phyloP scores from a whole-genome alignment of 2,329 filamentous ascomycete genomes.

The Colletotrichum sp. region DNA sequence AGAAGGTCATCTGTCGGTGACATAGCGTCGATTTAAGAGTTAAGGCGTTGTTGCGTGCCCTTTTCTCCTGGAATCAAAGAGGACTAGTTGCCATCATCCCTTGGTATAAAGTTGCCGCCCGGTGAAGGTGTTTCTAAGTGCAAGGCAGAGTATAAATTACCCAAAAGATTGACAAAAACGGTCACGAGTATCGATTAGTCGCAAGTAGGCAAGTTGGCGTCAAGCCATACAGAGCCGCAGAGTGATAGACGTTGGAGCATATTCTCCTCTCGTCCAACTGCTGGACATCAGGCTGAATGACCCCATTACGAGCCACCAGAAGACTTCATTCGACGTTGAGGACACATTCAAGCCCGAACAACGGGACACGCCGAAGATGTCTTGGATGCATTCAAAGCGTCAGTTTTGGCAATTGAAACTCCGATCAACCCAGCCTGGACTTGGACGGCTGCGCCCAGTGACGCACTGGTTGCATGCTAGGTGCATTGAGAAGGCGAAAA shows the following conservation, averaged over 20 bases:
- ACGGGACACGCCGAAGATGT: background rate
- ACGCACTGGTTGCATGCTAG: slow-evolving; percentile 6
- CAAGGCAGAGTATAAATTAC: background rate
- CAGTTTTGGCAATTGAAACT: slow-evolving; percentile 12
- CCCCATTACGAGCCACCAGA: background rate
- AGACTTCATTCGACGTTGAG: background rate
- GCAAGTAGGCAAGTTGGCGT: background rate
- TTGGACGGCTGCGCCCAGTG: slow-evolving; percentile 10
- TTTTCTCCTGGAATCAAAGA: background rate
- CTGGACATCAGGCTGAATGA: background rate
- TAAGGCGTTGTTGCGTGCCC: background rate
- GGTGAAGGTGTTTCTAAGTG: background rate
- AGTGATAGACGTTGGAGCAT: background rate
- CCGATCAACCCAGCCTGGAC: background rate
- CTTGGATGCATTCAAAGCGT: slow-evolving; percentile 13
- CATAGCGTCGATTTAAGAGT: background rate
- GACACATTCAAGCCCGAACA: background rate
- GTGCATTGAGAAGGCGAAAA: background rate
- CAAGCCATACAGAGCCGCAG: background rate
- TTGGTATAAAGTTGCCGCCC: background rate
- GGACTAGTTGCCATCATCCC: background rate
- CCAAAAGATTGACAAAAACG: background rate
- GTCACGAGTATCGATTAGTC: background rate
- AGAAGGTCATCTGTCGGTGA: background rate
- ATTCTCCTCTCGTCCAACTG: background rate